A percentile compares a stretch with the other conserved stretches of the same genome.
Conservation (phyloP, 345 rosid species). For the Lumnitzera littorea region DNA sequence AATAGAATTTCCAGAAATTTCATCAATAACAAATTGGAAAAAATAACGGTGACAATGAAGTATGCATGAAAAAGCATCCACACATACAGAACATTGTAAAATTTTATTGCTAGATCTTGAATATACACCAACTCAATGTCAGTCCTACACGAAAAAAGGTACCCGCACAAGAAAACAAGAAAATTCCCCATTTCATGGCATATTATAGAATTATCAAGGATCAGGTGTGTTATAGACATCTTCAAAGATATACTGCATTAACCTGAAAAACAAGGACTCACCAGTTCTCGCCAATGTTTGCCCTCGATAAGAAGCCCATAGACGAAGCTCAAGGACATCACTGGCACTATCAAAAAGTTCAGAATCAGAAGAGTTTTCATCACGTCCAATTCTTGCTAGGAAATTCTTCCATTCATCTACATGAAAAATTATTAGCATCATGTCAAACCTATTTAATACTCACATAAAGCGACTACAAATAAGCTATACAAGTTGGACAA, state of each 20-base stretch:
- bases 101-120: too few species aligned
- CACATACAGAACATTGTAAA: too few species aligned
- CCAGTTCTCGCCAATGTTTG: conserved; percentile 98
- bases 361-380: conserved; percentile 73
- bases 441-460: too few species aligned
- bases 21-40: too few species aligned
- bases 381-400: conserved; percentile 94
- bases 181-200: neutral
- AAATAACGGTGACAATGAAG: too few species aligned
- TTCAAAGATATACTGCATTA: neutral
- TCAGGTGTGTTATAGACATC: neutral
- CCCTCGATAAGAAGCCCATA: conserved; percentile 99
- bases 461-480: too few species aligned
- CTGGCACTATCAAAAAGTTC: conserved; percentile 60
- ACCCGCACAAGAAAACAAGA: too few species aligned
- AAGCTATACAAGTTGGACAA: too few species aligned
- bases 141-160: too few species aligned
- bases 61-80: too few species aligned
- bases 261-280: conserved; percentile 10
- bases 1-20: too few species aligned
- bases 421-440: conserved; percentile 11
- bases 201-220: neutral
- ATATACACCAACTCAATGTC: too few species aligned
- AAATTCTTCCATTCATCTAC: conserved; percentile 98
- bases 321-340: conserved; percentile 91